A percentile compares a stretch with the other conserved stretches of the same genome.
Evolutionary conservation across 495 filamentous ascomycete species (phyloP).

Genomic region (Daldinia loculata): DNA sequence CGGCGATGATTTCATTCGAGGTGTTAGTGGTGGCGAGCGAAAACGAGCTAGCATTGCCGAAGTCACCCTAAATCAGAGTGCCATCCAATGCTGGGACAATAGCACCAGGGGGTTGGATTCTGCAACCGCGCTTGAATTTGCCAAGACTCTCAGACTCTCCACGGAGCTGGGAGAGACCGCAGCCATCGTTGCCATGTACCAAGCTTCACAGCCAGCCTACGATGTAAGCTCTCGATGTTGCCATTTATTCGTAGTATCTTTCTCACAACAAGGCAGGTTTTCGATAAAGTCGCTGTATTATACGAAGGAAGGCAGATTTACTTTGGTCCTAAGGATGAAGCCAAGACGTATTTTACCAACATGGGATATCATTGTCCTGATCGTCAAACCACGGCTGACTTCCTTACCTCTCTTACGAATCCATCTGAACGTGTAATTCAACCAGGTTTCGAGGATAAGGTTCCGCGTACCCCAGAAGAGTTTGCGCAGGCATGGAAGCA

Average conservation of each 20-base stretch:
- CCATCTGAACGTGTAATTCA: constrained; percentile 72
- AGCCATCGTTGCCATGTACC: constrained; percentile 74
- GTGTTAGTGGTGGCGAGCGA: constrained; percentile 68
- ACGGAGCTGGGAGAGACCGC: constrained; percentile 64
- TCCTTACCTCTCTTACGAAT: constrained; percentile 82
- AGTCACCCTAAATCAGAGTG: constrained; percentile 55
- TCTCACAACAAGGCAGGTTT: constrained; percentile 45
- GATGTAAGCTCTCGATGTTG: constrained; percentile 47
- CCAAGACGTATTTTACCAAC: constrained; percentile 65
- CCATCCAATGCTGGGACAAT: constrained; percentile 64
- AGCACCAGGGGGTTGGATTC: constrained; percentile 62
- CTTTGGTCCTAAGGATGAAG: constrained; percentile 64
- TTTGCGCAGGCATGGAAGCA: constrained; percentile 62
- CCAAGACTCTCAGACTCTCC: constrained; percentile 58
- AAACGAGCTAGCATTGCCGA: constrained; percentile 65
- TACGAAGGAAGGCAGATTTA: constrained; percentile 74
- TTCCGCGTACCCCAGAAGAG: constrained; percentile 68
- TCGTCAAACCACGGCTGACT: constrained; percentile 76
- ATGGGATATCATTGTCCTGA: constrained; percentile 72
- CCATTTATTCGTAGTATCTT: neutral
- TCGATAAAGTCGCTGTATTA: constrained; percentile 69
- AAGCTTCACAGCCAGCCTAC: constrained; percentile 76
- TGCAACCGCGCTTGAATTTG: constrained; percentile 59
- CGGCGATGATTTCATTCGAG: constrained; percentile 81
- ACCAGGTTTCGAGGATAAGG: constrained; percentile 68